These are phyloP conservation scores for Aspergillus terreus DNA, from an alignment of 2,329 filamentous ascomycete genomes.

Conservation along the genomic window DNA sequence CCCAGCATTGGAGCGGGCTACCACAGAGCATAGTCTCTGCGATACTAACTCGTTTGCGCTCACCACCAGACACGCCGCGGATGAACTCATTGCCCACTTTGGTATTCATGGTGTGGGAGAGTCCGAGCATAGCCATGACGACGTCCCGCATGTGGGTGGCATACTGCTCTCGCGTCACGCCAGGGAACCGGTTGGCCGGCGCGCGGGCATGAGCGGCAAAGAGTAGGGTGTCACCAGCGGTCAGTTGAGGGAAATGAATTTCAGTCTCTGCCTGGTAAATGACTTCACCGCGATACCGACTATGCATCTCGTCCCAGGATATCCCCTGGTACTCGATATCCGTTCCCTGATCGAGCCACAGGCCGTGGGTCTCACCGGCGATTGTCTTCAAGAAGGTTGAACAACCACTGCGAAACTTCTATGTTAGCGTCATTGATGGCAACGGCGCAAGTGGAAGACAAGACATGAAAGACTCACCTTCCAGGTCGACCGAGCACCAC, in stretches of 20 bases:
- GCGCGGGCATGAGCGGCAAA: slow-evolving; percentile 66
- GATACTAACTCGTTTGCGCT: slow-evolving; percentile 58
- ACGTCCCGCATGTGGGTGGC: slow-evolving; percentile 47
- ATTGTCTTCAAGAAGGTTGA: slow-evolving; percentile 83
- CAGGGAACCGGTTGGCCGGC: slow-evolving; percentile 37
- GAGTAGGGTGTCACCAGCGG: slow-evolving; percentile 71
- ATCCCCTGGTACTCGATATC: slow-evolving; percentile 74
- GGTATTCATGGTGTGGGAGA: slow-evolving; percentile 50
- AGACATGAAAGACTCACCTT: slow-evolving; percentile 22
- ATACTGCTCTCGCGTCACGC: slow-evolving; percentile 43
- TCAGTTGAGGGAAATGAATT: slow-evolving; percentile 73
- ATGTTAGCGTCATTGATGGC: neutral
- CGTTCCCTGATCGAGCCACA: slow-evolving; percentile 65
- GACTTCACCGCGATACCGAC: slow-evolving; percentile 73
- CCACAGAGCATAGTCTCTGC: slow-evolving; percentile 50
- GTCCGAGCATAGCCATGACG: slow-evolving; percentile 52
- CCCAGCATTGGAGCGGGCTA: slow-evolving; percentile 44
- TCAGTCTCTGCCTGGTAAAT: slow-evolving; percentile 84
- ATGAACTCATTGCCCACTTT: slow-evolving; percentile 52
- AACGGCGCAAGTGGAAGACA: neutral
- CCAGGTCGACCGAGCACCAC: slow-evolving; percentile 51
- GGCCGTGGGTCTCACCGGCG: slow-evolving; percentile 76
- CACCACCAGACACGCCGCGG: slow-evolving; percentile 58
- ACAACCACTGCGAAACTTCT: slow-evolving; percentile 47
- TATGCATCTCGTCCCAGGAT: slow-evolving; percentile 69